Base-by-base conservation (phyloP, 78 protist species). In the Mantamonas sphyraenae region DNA sequence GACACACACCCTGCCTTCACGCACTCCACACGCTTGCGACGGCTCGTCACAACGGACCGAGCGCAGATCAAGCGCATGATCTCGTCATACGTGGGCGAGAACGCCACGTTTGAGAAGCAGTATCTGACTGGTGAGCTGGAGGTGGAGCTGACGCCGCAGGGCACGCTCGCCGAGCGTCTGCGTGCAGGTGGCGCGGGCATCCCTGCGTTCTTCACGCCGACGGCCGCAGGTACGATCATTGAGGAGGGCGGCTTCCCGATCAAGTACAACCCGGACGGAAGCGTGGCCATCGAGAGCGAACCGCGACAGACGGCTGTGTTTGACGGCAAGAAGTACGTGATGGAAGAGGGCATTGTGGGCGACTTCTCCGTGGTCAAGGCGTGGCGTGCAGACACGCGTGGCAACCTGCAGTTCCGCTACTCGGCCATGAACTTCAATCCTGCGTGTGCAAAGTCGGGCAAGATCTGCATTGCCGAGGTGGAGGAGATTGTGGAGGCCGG, bases 161-260 rank as follows among this genome's bases (percentile, higher is more conserved):
- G 98, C 40, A 95, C 94, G 17, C 84, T 95, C n/a, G 98, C 98
- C 0, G 98, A 95, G 79, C 67, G 94, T 12, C 22, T 90, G n/a
- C 75, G 98, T 9, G 95, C 97, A 2, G 98, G 93, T 35, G 98
- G 97, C 50, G 98, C 98, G 2, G 98, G 98, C 55, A 89, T 95
- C 26, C 98, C 98, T 0, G 98, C 97, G 10, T 95, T 95, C 60
- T 95, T 76, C 86, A 95, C 98, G 4, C 81, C 84, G 14, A 91
- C 97, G 1, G 96, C 84, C n/a, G 79, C 50, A 33, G 98, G 97
- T 0, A 95, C 96, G 74, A 4, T 82, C 64, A 77, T 87, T 31
- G 90, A 93, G 43, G 76, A 80, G 62, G 95, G 97, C 45, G 93
- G 92, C 2, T 84, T 89, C 70, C 92, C 93, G 19, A 90, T 85